A percentile compares a stretch with the other conserved stretches of the same genome.
Evolutionary conservation across 306 rosid genomes (phyloP).

Genomic region (Geum urbanum): DNA sequence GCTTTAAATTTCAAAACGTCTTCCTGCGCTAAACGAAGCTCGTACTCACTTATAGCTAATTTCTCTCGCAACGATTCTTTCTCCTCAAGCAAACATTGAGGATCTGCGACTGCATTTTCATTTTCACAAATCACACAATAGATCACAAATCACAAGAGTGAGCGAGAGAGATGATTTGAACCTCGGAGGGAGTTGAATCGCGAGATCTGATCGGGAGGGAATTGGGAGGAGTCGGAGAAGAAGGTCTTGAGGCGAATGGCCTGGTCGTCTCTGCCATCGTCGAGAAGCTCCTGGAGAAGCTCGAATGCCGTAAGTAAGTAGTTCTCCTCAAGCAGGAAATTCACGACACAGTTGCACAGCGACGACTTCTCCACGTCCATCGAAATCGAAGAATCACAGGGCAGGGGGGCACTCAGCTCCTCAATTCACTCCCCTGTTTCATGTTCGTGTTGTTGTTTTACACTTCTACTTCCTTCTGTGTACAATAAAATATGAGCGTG

Average conservation of each 20-base stretch:
- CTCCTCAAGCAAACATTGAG: conserved; percentile 84
- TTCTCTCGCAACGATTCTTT: conserved; percentile 77
- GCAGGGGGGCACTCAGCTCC: too few species aligned
- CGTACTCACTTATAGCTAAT: conserved; percentile 83
- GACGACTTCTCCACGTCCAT: conserved; percentile 96
- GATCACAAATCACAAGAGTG: too few species aligned
- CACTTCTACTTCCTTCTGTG: too few species aligned
- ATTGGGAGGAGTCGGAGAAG: conserved; percentile 73
- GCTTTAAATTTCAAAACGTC: conserved; percentile 62
- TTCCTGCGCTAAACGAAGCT: conserved; percentile 88
- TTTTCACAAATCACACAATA: conserved; percentile 25
- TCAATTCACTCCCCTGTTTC: too few species aligned
- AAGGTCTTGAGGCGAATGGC: conserved; percentile 86
- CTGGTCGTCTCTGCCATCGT: conserved; percentile 76
- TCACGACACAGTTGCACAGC: conserved; percentile 95
- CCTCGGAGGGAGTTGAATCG: conserved; percentile 83
- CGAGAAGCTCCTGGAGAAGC: conserved; percentile 99
- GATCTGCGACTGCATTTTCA: conserved; percentile 79
- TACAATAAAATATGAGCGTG: too few species aligned
- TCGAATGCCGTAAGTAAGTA: conserved; percentile 87
- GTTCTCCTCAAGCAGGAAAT: conserved; percentile 87
- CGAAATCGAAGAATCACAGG: too few species aligned
- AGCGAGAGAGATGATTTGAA: too few species aligned
- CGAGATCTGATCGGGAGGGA: conserved; percentile 84
- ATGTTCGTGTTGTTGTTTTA: too few species aligned